phyloP scores from a whole-genome alignment of 2,329 filamentous ascomycete species.

The Fusarium stilboides region DNA sequence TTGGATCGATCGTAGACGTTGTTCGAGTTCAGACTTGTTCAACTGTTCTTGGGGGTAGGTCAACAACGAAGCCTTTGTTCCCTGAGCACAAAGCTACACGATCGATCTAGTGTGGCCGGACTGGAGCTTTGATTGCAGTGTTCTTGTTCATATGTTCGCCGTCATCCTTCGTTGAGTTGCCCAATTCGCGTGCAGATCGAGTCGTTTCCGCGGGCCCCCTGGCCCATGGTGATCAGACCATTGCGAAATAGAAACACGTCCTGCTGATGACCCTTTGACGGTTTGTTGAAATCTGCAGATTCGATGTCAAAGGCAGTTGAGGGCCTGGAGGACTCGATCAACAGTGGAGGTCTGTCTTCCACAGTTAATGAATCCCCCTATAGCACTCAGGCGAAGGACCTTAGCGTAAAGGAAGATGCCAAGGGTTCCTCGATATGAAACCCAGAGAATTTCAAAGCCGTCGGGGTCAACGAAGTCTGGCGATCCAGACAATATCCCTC shows the following conservation, averaged over 20 bases:
- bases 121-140: not conserved
- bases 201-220: not conserved
- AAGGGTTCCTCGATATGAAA: not conserved
- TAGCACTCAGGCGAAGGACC: not conserved
- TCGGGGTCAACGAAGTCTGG: slow-evolving; percentile 6
- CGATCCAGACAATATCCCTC: slow-evolving; percentile 14
- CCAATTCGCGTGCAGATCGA: not conserved
- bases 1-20: slow-evolving; percentile 3
- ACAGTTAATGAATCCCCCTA: not conserved
- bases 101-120: not conserved
- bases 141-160: not conserved
- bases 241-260: not conserved
- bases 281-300: not conserved
- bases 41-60: not conserved
- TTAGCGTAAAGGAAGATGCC: not conserved
- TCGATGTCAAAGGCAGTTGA: not conserved
- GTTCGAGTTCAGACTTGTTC: slow-evolving; percentile 7
- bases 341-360: not conserved
- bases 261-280: not conserved
- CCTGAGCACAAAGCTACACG: not conserved
- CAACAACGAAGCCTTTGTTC: slow-evolving; percentile 18
- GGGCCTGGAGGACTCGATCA: not conserved
- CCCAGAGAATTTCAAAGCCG: slow-evolving; percentile 8
- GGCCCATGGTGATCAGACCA: not conserved
- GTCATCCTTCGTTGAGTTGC: not conserved